Base-by-base conservation (phyloP, 1,139 yeast genomes). In the Nematodospora anomalae region DNA sequence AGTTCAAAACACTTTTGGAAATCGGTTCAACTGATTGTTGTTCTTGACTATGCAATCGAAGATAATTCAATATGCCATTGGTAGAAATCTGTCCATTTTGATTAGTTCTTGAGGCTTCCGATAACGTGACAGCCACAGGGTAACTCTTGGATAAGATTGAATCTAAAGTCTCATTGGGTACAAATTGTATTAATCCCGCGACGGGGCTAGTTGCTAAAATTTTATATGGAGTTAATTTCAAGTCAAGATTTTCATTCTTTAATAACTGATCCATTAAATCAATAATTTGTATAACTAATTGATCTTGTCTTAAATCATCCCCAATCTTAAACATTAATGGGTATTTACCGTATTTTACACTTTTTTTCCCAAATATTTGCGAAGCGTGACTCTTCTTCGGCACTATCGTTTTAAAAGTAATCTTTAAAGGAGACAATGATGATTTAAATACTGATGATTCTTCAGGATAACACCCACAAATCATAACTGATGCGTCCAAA, bases 301-400 rank as follows among this genome's bases (percentile, higher is more conserved):
- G 99, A 64, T 94, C 99, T 58, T 94, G 99, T 41, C 97, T 71
- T 35, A 94, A 67, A 56, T 94, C 98, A 60, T 94, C 98, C 3
- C 99, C 98, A 33, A 86, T 85, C 57, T 94, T 94, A 62, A 89
- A 89, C 84, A 94, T 92, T 30, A 92, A 63, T 3, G 95, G 80
- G 58, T 89, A 94, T 34, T 68, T 71, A 0, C 83, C 85, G 41
- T 69, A 57, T 38, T 61, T 63, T 37, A 51, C 50, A 12, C 50
- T 45, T 38, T 57, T 62, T 37, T 60, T 64, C 1, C 69, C 70
- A 45, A 67, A 66, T 5, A 65, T 49, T 41, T 62, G 68, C 1
- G 57, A 44, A 2, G 48, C 41, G 21, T 44, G 46, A 6, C 45
- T 46, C 18, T 50, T 51, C 29, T 46, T 53, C 20, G 46, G 46